Evolutionary conservation across 2,329 filamentous ascomycete species (phyloP), one percentile per base, ranked within the genome.

Genomic region (Diatrype stigma): DNA sequence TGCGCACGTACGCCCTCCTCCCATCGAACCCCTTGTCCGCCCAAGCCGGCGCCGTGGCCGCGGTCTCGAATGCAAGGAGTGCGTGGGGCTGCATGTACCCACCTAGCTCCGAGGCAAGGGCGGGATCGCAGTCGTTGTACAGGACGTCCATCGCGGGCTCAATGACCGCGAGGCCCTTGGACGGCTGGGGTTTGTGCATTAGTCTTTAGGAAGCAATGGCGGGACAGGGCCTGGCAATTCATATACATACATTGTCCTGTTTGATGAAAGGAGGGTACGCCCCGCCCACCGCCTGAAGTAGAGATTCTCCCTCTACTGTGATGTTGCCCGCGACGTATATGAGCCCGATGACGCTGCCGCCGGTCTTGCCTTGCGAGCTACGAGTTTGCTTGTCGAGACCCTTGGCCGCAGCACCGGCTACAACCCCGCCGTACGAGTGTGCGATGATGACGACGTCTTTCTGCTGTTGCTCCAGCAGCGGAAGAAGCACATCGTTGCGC

Each of bases 361-460:
- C 48, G 2, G 2, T 21, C 11, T 53, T 45, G 14, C 58, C 57
- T 11, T 59, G 32, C 0, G 48, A 35, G 7, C 30, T 21, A 2
- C 60, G 56, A 3, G 45, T 55, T 10, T 50, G 35, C 30, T 56
- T 61, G 38, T 63, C 61, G 28, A 65, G 58, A 21, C 44, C 50
- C 28, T 63, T 63, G 0, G 57, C 58, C 0, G 61, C 60, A n/a
- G 48, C 60, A 3, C 57, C 58, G 1, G 54, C 57, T 1, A 63
- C 59, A 4, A 64, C 49, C 11, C 58, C 60, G 1, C 60, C 61
- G 34, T 60, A 65, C 1, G 61, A 64, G 35, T 65, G 62, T 0
- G 57, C 55, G 7, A 63, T 28, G n/a, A 65, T 46, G 17, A 62
- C 55, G 3, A 62, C 19, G 21, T 65, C 50, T 19, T 45, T 53